Evolutionary conservation across 73 alveolate genomes (phyloP).

Genomic region (Paramecium biaurelia): DNA sequence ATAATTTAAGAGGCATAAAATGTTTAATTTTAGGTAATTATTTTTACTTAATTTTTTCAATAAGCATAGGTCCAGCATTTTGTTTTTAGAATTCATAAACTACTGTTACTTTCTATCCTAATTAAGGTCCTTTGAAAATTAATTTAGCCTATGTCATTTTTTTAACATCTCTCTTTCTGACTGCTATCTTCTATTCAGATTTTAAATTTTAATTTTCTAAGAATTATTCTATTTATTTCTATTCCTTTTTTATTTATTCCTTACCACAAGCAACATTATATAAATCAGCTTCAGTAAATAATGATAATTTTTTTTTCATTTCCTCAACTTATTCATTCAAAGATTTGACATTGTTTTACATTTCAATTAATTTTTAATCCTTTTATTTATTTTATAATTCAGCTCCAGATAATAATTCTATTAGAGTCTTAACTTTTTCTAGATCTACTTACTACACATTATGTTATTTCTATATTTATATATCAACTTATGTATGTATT

Average conservation of each 20-base stretch:
- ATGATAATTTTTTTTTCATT: neutral
- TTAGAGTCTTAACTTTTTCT: neutral
- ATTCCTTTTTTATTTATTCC: neutral
- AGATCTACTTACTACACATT: neutral
- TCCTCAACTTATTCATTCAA: neutral
- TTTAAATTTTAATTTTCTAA: neutral
- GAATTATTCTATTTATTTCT: neutral
- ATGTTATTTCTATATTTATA: neutral
- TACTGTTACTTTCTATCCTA: slow-evolving; percentile 8
- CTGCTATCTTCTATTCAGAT: neutral
- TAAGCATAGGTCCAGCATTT: slow-evolving; percentile 17
- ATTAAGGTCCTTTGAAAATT: slow-evolving; percentile 45
- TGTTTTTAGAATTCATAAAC: neutral
- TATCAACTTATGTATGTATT: neutral
- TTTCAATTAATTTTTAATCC: neutral
- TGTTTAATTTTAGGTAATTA: neutral
- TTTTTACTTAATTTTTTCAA: slow-evolving; percentile 19
- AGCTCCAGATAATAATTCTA: neutral
- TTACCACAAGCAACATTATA: neutral
- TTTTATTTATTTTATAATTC: neutral
- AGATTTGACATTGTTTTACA: neutral
- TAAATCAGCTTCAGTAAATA: neutral
- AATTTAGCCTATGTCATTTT: neutral
- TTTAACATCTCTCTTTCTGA: neutral
- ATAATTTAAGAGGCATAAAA: slow-evolving; percentile 37